These are phyloP conservation scores for Venturiaceae sp. DNA, from an alignment of 2,329 filamentous ascomycete genomes.

Conservation along the genomic window DNA sequence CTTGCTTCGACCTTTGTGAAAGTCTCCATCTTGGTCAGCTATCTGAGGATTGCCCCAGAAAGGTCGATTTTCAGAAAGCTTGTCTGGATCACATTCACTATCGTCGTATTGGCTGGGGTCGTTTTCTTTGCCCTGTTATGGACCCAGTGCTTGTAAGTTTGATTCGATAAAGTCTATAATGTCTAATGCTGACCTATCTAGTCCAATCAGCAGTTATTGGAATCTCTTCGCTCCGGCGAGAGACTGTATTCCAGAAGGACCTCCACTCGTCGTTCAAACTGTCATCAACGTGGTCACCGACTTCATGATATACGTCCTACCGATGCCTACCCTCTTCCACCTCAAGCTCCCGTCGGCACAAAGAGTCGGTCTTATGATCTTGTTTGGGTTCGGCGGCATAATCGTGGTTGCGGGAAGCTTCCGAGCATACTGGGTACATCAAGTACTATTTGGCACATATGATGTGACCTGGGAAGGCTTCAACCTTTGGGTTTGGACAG, in stretches of 20 bases:
- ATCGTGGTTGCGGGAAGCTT: slow-evolving; percentile 7
- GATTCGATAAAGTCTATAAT: neutral
- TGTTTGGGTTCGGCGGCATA: slow-evolving; percentile 8
- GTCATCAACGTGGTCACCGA: slow-evolving; percentile 6
- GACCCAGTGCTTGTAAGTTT: slow-evolving; percentile 11
- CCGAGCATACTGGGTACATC: slow-evolving; percentile 3
- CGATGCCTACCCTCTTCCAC: slow-evolving; percentile 6
- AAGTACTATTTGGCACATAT: slow-evolving; percentile 8
- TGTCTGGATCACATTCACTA: slow-evolving; percentile 23
- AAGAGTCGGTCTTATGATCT: slow-evolving; percentile 6
- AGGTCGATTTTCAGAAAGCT: slow-evolving; percentile 27
- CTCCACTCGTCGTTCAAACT: slow-evolving; percentile 6
- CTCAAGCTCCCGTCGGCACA: slow-evolving; percentile 7
- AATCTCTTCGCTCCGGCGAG: neutral
- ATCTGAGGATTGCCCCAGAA: slow-evolving; percentile 27
- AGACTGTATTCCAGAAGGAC: slow-evolving; percentile 8
- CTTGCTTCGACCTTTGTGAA: slow-evolving; percentile 27
- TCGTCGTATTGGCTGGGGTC: slow-evolving; percentile 24
- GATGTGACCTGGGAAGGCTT: slow-evolving; percentile 9
- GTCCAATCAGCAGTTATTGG: slow-evolving; percentile 8
- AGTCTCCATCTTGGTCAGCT: slow-evolving; percentile 27
- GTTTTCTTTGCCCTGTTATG: slow-evolving; percentile 27
- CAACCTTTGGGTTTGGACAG: slow-evolving; percentile 8
- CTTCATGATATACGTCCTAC: slow-evolving; percentile 6
- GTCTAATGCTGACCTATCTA: neutral